Conservation (phyloP, 192 early-diverging fungal genomes). For the Jimgerdemannia flammicorona region DNA sequence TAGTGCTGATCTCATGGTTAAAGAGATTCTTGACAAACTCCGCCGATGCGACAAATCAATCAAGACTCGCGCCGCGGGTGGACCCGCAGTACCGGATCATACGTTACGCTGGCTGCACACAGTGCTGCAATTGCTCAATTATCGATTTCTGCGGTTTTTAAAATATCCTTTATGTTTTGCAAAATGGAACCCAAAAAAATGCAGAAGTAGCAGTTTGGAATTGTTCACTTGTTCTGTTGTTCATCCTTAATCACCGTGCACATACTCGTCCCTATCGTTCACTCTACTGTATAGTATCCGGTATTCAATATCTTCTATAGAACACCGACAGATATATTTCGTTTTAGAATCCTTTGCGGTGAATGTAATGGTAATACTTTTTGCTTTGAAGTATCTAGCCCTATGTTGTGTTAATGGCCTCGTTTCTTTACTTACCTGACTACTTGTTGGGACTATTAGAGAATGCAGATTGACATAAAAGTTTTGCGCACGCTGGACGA, state of each 20-base stretch:
- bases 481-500: constrained; percentile 51
- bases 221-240: neutral
- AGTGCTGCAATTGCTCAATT: constrained; percentile 69
- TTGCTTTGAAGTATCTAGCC: neutral
- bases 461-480: constrained; percentile 42
- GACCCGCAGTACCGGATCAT: constrained; percentile 35
- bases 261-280: constrained; percentile 55
- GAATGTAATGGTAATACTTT: constrained; percentile 49
- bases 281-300: constrained; percentile 66
- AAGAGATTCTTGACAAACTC: constrained; percentile 69
- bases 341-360: constrained; percentile 65
- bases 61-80: constrained; percentile 34
- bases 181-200: neutral
- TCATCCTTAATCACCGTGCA: constrained; percentile 6
- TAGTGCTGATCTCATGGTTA: constrained; percentile 62
- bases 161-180: constrained; percentile 39
- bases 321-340: constrained; percentile 64
- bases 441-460: constrained; percentile 10
- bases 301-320: constrained; percentile 58
- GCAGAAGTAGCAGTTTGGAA: neutral
- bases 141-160: constrained; percentile 67
- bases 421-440: no score
- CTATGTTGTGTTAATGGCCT: no score
- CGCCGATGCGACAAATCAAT: constrained; percentile 62
- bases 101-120: constrained; percentile 68